Base-by-base conservation (phyloP, 768 basidiomycete species). In the Boletus rubescentipes region DNA sequence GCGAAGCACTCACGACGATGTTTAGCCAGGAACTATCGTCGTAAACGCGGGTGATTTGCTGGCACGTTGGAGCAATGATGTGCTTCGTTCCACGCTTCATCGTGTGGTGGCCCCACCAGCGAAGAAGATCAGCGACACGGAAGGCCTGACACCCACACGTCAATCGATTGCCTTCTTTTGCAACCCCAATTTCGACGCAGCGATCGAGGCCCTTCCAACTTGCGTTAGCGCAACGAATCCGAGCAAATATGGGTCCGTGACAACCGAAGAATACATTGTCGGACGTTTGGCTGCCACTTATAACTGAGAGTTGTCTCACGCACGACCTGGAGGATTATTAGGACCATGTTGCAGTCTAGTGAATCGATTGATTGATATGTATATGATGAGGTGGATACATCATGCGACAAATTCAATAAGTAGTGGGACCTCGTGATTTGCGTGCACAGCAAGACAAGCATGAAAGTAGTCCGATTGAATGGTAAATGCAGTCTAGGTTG, bases 111-210 rank as follows among this genome's bases (percentile, higher is more conserved):
- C 86, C 5, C 89, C 91, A 20, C 74, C 82, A 1, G 77, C 77
- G 12, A 71, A 73, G 61, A 75, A 75, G 58, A 66, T 80, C 51
- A 79, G 67, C 58, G 73, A 77, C 9, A 74, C 72, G 7, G 82
- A 85, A 57, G 72, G 67, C n/a, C 69, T 84, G 53, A 86, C 83
- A 1, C 85, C 89, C 1, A 69, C 73, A 9, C 80, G 91, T 26
- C 89, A 91, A 64, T 90, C 88, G 9, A 86, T 93, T 47, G 91
- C 88, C 9, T 93, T 89, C 76, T 93, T 93, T 72, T 91, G 87
- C 75, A 92, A 88, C 61, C 90, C 91, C 4, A 90, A 92, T 59
- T 82, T 81, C 61, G 78, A 78, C 38, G 75, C 87, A 14, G 74
- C 78, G 53, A 85, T 93, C 50, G 74, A 83, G 15, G 89, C 90